phyloP scores from a whole-genome alignment of 176 grass and related monocot genomes.

The Zea luxurians region DNA sequence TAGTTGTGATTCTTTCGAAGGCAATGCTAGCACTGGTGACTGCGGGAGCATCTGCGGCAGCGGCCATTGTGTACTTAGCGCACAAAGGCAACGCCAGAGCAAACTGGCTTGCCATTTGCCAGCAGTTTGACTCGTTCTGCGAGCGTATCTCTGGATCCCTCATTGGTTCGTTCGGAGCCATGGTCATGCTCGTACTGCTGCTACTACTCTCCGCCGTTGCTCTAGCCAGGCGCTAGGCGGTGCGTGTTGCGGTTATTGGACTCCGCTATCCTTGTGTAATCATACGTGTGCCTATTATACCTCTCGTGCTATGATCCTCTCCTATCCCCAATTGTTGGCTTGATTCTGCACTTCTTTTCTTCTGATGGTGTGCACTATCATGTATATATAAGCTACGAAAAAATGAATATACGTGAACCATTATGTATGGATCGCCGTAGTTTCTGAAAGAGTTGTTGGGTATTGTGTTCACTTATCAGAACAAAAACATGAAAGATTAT shows the following conservation, averaged over 20 bases:
- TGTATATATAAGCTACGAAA: conserved; percentile 2
- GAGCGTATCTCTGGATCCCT: conserved; percentile 70
- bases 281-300: conserved; percentile 9
- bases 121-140: conserved; percentile 80
- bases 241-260: conserved; percentile 23
- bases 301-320: neutral
- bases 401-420: conserved; percentile 19
- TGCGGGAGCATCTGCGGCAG: conserved; percentile 54
- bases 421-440: neutral
- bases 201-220: conserved; percentile 55
- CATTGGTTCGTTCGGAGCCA: conserved; percentile 67
- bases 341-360: conserved; percentile 3
- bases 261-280: conserved; percentile 4
- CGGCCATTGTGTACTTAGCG: conserved; percentile 67
- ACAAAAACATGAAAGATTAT: neutral
- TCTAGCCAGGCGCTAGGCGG: conserved; percentile 51
- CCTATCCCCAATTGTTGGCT: neutral
- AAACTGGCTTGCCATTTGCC: conserved; percentile 84
- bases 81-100: conserved; percentile 73
- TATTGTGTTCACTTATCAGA: neutral
- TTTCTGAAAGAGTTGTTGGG: neutral
- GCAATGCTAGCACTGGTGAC: conserved; percentile 74
- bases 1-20: conserved; percentile 46
- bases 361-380: conserved; percentile 17
- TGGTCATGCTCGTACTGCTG: conserved; percentile 63